phyloP scores from a whole-genome alignment of 768 basidiomycete genomes.

The Mycena epipterygia region DNA sequence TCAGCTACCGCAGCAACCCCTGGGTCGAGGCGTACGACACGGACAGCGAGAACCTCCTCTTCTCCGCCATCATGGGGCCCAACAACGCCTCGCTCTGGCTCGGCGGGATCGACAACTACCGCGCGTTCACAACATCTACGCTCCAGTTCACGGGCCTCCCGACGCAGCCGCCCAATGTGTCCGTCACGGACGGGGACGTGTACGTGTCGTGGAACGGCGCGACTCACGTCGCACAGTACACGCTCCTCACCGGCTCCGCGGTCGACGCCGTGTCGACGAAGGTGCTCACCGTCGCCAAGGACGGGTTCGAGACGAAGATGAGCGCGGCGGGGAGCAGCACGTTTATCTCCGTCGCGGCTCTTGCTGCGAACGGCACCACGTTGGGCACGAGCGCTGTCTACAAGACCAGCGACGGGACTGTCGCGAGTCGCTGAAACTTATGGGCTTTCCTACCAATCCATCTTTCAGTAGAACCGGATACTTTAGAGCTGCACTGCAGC shows the following conservation, averaged over 20 bases:
- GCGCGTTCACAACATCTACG: slow-evolving; percentile 22
- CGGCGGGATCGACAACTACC: slow-evolving; percentile 20
- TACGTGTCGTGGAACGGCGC: slow-evolving; percentile 40
- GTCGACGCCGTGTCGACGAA: not conserved
- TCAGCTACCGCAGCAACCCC: slow-evolving; percentile 21
- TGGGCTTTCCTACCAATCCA: too few species aligned
- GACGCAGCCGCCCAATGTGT: slow-evolving; percentile 23
- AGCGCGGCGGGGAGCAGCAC: slow-evolving; percentile 2
- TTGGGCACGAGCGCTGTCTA: slow-evolving; percentile 23
- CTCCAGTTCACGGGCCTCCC: slow-evolving; percentile 33
- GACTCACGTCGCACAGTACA: slow-evolving; percentile 30
- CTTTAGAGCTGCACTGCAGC: too few species aligned
- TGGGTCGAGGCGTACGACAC: slow-evolving; percentile 16
- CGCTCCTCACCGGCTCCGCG: slow-evolving; percentile 21
- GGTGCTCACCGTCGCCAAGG: slow-evolving; percentile 13
- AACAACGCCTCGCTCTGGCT: slow-evolving; percentile 26
- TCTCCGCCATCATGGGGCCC: slow-evolving; percentile 31
- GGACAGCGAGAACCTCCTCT: slow-evolving; percentile 2
- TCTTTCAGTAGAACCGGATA: too few species aligned
- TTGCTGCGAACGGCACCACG: slow-evolving; percentile 19
- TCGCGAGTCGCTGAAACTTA: too few species aligned
- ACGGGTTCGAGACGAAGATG: slow-evolving; percentile 37
- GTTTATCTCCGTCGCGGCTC: slow-evolving; percentile 15
- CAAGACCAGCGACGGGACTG: slow-evolving; percentile 9
- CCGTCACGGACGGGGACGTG: slow-evolving; percentile 12